A percentile compares a stretch with the other conserved stretches of the same genome.
Conservation (phyloP, 805 yeast genomes). For the Ogataea saltuana region DNA sequence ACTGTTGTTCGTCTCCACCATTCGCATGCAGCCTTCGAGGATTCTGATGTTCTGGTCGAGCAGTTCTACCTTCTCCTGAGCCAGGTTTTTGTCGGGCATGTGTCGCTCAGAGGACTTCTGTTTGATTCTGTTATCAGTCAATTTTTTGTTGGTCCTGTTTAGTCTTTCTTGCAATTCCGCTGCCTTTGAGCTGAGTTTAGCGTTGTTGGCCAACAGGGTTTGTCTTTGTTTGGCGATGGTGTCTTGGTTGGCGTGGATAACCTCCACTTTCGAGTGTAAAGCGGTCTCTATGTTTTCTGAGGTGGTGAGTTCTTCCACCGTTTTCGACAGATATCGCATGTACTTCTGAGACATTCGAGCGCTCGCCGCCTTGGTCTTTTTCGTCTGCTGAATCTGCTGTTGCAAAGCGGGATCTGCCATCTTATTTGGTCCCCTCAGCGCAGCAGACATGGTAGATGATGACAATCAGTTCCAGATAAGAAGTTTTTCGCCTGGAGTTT, state of each 20-base stretch:
- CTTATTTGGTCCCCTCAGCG: too few relatives aligned
- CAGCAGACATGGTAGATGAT: background rate
- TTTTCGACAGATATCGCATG: constrained; percentile 23
- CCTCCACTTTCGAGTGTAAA: constrained; percentile 27
- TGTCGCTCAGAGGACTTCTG: constrained; percentile 9
- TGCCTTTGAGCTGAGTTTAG: constrained; percentile 13
- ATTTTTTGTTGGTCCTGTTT: constrained; percentile 17
- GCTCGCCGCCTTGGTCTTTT: constrained; percentile 24
- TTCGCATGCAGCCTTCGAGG: constrained; percentile 55
- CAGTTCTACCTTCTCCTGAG: constrained; percentile 63
- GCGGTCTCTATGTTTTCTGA: constrained; percentile 23
- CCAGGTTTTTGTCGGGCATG: constrained; percentile 19
- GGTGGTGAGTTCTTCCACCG: constrained; percentile 19
- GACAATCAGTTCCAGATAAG: background rate
- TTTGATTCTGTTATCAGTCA: constrained; percentile 16
- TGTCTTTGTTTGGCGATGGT: constrained; percentile 28
- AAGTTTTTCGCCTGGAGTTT: background rate
- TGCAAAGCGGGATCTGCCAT: constrained; percentile 28
- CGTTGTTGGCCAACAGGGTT: constrained; percentile 17
- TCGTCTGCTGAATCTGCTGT: constrained; percentile 28
- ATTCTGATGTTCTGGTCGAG: constrained; percentile 73
- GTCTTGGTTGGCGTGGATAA: constrained; percentile 34
- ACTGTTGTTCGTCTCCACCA: constrained; percentile 33
- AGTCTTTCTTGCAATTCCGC: constrained; percentile 18
- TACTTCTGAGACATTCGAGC: constrained; percentile 25